Percentiles rank a stretch among this genome's conserved stretches.
Evolutionary conservation across 148 eudicot genomes (phyloP).

Genomic region (Spergularia bocconei): DNA sequence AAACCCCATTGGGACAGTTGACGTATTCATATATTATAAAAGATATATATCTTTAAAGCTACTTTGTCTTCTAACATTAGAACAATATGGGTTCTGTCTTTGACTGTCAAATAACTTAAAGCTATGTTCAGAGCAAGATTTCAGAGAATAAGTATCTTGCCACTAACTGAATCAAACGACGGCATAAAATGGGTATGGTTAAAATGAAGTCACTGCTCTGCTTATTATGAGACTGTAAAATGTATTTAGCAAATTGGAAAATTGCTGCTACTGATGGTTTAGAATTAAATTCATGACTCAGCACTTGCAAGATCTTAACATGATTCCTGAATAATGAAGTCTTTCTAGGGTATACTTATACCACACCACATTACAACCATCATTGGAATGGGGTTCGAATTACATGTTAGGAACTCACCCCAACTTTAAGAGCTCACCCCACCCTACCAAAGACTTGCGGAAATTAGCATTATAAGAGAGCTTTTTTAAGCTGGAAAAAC

Average conservation of each 20-base stretch:
- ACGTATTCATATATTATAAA: no score
- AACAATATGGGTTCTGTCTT: neutral
- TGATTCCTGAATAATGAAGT: no score
- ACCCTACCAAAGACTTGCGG: neutral
- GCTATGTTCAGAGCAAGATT: neutral
- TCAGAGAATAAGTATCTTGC: neutral
- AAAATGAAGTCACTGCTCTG: neutral
- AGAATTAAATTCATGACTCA: neutral
- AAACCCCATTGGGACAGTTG: no score
- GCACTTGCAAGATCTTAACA: neutral
- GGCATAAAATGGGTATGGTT: neutral
- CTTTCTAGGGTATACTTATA: no score
- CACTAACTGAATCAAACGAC: neutral
- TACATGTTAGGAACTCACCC: neutral
- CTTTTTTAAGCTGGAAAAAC: slow-evolving; percentile 1
- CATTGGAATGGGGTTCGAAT: neutral
- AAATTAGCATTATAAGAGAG: neutral
- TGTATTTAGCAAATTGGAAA: neutral
- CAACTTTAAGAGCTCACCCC: neutral
- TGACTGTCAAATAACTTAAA: neutral
- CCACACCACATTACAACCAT: neutral
- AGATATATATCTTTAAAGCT: no score
- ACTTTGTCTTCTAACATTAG: no score
- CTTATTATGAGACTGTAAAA: neutral
- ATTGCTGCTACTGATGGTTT: neutral